A percentile compares a stretch with the other conserved stretches of the same genome.
Conservation (phyloP, 192 early-diverging fungal species). For the Chytriomyces confervae region DNA sequence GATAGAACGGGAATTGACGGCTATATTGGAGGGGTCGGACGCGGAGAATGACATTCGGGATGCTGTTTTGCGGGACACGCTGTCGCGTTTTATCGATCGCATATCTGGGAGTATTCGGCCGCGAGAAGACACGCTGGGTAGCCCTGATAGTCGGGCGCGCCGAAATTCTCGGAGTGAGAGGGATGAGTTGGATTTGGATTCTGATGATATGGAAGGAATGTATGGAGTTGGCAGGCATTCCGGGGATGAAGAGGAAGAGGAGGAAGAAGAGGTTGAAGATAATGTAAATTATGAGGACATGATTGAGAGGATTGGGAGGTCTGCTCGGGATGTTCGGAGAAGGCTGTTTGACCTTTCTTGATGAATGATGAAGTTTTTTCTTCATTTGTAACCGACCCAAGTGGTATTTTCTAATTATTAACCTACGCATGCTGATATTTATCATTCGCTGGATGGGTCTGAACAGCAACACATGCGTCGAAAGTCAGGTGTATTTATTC, state of each 20-base stretch:
- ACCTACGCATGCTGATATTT: too few relatives aligned
- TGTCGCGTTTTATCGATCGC: conserved; percentile 13
- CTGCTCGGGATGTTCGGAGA: too few relatives aligned
- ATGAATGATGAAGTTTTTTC: too few relatives aligned
- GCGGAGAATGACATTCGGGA: not conserved
- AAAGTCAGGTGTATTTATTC: not conserved
- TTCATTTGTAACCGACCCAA: too few relatives aligned
- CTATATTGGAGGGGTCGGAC: not conserved
- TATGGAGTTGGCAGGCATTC: not conserved
- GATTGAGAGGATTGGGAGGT: conserved; percentile 7
- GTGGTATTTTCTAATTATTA: too few relatives aligned
- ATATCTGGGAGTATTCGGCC: not conserved
- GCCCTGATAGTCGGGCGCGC: too few relatives aligned
- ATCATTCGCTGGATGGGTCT: not conserved
- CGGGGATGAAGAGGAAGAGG: conserved; percentile 2
- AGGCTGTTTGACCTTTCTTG: too few relatives aligned
- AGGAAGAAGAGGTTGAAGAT: not conserved
- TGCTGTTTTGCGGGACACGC: conserved; percentile 8
- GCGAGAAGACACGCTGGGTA: too few relatives aligned
- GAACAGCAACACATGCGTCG: not conserved
- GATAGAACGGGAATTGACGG: not conserved
- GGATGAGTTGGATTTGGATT: too few relatives aligned
- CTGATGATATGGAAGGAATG: too few relatives aligned
- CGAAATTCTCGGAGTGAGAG: too few relatives aligned
- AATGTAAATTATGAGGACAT: conserved; percentile 9